Base-by-base conservation (phyloP, 2,329 filamentous ascomycete species). In the Plenodomus tracheiphilus region DNA sequence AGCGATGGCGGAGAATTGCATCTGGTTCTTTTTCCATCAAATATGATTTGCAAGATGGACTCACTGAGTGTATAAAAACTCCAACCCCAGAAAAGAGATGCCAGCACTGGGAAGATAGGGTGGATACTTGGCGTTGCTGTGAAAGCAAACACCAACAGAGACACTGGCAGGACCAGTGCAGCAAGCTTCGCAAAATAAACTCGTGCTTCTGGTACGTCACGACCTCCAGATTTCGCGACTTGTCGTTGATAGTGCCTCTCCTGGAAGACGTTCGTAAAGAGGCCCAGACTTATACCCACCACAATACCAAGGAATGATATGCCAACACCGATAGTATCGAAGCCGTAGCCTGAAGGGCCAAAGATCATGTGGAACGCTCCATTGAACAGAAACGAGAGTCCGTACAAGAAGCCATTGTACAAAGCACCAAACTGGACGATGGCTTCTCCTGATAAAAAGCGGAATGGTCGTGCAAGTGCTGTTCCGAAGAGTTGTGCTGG, bases 351-450 rank as follows among this genome's bases (percentile, higher is more conserved):
- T 15, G 63, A 56, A 7, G 68, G 59, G 1, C 77, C 75, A 46
- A 80, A 81, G 0, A 80, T 78, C 17, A 80, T 68, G 17, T 72
- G 68, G 46, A 80, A 80, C 0, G 76, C 77, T 3, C 73, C 75
- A 46, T 79, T 79, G 65, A 79, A 79, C 0, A 79, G 65, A 45
- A 80, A 81, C 1, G 75, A 77, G 8, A 79, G 49, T 2, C 77
- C 77, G 41, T 79, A 79, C 2, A 79, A 63, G 49, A 77, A 79
- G 3, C 75, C 77, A 40, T 79, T 79, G 57, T 78, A 79, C 1
- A 77, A 56, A 2, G 77, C 77, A n/a, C 69, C 72, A 30, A 77
- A 77, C 15, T 76, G 70, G 22, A 78, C 74, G 37, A 80, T 79
- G 30, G 76, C 74, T 54, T 79, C 77, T 1, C 75, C 73, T 11